Percentiles rank a stretch among this genome's conserved stretches.
These are phyloP conservation scores for Leptographium lundbergii DNA, from an alignment of 2,329 filamentous ascomycete species.

Conservation along the genomic window DNA sequence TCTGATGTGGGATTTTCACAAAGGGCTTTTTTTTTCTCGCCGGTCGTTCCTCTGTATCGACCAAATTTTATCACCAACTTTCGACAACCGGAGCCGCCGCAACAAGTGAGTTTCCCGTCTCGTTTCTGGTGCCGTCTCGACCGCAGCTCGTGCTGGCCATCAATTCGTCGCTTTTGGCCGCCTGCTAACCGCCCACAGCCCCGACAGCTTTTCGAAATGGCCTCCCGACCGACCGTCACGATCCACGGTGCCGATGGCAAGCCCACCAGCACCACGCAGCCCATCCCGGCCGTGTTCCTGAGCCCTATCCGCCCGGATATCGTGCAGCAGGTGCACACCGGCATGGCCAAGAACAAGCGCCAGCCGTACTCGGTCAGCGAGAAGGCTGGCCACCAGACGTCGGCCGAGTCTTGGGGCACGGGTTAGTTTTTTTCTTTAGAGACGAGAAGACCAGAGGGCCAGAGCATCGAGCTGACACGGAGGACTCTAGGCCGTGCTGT, in stretches of 20 bases:
- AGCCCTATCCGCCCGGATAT: slow-evolving; percentile 97
- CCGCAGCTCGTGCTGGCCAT: background rate
- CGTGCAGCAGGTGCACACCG: slow-evolving; percentile 97
- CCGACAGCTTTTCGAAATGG: slow-evolving; percentile 42
- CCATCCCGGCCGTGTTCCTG: slow-evolving; percentile 94
- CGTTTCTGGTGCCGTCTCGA: background rate
- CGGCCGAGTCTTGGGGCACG: slow-evolving; percentile 99
- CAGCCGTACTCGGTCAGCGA: slow-evolving; percentile 99
- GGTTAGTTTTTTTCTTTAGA: slow-evolving; percentile 47
- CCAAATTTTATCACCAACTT: background rate
- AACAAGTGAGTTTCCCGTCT: background rate
- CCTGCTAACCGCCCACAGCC: background rate
- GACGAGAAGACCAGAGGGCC: background rate
- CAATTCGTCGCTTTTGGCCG: background rate
- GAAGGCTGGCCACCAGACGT: slow-evolving; percentile 99
- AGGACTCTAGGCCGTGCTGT: slow-evolving; percentile 91
- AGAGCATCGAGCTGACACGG: background rate
- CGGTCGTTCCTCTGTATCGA: background rate
- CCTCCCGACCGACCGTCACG: slow-evolving; percentile 93
- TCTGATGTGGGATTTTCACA: background rate
- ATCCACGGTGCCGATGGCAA: slow-evolving; percentile 94
- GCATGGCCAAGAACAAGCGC: slow-evolving; percentile 99
- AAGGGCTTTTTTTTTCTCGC: background rate
- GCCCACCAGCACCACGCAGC: slow-evolving; percentile 76
- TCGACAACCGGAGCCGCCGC: slow-evolving; percentile 1